Evolutionary conservation across 805 yeast genomes (phyloP), one percentile per base, ranked within the genome.

Genomic region (Candida vaughaniae): DNA sequence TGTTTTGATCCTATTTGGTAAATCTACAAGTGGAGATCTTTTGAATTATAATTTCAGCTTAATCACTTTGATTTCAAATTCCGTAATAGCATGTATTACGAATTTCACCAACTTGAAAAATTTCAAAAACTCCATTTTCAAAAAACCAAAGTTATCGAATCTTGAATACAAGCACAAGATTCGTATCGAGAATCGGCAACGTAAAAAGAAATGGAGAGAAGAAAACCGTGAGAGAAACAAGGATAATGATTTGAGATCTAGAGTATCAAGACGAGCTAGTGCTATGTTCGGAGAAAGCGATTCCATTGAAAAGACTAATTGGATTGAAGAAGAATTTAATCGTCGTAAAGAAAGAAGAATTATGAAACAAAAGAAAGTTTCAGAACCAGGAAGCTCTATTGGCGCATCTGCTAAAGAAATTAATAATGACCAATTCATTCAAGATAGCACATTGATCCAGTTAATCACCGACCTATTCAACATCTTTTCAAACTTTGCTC

Each of bases 181-280:
- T 8, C 63, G 89, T 33, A 49, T 73, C 17, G 90, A 80, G 32
- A 87, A 87, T 51, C 66, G 95, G 32, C 85, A 80, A 36, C 66
- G 95, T 15, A 87, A 87, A 63, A 81, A 84, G 62, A 75, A 77
- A 47, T 87, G 95, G 95, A 71, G 95, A 51, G 90, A 80, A 46
- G 80, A 77, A 18, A 88, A 91, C 53, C 74, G 77, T 6, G 82
- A 82, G 42, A 71, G 93, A 46, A 90, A 90, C 58, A 82, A 86
- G 63, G 96, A 89, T 56, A 83, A 87, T 51, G 98, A 91, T 54
- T 66, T 91, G 37, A 71, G 95, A 35, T 78, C 85, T 0, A 69
- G 98, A 38, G 81, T 91, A 15, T 72, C 76, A 45, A 82, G 82
- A 46, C 69, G 93, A 27, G 96, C 97, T 0, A 67, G 64, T 25